Base-by-base conservation (phyloP, 176 grass and related monocot genomes). In the Ampelocalamus luodianensis region DNA sequence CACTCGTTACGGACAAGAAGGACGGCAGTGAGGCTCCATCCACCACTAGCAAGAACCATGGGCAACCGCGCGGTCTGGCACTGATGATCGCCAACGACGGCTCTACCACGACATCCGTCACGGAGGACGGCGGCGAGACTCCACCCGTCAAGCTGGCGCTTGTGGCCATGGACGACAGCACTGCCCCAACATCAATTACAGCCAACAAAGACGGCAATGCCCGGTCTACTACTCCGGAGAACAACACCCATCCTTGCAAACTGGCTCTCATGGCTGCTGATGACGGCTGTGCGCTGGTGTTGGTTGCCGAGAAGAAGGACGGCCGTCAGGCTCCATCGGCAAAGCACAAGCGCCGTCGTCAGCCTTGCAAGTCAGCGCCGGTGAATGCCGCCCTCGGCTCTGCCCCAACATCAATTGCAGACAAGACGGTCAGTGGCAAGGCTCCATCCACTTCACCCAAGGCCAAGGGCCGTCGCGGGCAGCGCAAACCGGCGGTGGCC, bases 351-450 rank as follows among this genome's bases (percentile, higher is more conserved):
- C 6, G 20, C 34, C 3, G 51, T 79, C 56, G 14, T 38, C 67
- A 4, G 53, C 44, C 65, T 43, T 26, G 15, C 72, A 67, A 38
- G 44, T 48, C n/a, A 2, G 72, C 10, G 3, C 62, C 72, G 48
- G 62, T 23, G 9, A 75, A 65, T 14, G 22, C 71, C 69, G 63
- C 59, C 22, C 14, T 17, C 14, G 5, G 54, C 12, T 53, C 65
- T 78, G n/a, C 44, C 22, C 27, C 78, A 53, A 54, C 45, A 84
- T 66, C 72, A 5, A 51, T 68, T 63, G 42, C 72, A 43, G 12
- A 59, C 66, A 64, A 54, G 29, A 29, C 29, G 44, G 54, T 50
- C 15, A 8, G 54, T 3, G 0, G 43, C 54, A 78, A 72, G 8
- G 16, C 58, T 74, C 46, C 26, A 34, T 58, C 68, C 43, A 66